phyloP scores from a whole-genome alignment of 176 grass and related monocot genomes.

The Carex littledalei region DNA sequence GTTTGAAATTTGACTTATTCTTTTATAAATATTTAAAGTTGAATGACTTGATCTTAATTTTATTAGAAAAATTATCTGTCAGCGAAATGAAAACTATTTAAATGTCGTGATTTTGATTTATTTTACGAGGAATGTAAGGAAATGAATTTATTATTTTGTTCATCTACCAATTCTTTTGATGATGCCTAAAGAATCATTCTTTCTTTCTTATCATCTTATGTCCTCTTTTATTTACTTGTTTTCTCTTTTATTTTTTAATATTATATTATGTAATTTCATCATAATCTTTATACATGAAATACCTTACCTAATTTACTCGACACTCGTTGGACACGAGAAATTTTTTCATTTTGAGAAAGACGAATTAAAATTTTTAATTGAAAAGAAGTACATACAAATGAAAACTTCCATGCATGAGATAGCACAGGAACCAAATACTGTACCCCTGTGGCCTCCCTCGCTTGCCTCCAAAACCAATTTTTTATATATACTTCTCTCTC shows the following conservation, averaged over 20 bases:
- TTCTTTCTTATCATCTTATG: no score
- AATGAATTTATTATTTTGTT: no score
- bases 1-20: no score
- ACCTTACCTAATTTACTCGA: background rate
- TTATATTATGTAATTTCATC: background rate
- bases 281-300: background rate
- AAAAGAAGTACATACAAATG: background rate
- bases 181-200: no score
- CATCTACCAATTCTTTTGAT: no score
- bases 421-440: background rate
- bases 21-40: no score
- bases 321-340: background rate
- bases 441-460: background rate
- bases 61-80: no score
- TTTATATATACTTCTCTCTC: background rate
- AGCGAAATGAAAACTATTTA: no score
- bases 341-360: background rate
- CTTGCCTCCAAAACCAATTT: conserved; percentile 9
- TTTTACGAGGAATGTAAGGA: no score
- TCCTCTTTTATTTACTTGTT: background rate
- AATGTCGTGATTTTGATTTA: no score
- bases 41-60: no score
- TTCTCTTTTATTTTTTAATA: background rate
- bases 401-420: background rate
- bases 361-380: background rate